These are phyloP conservation scores for Dentipellis fragilis DNA, from an alignment of 768 basidiomycete species.

Conservation along the genomic window DNA sequence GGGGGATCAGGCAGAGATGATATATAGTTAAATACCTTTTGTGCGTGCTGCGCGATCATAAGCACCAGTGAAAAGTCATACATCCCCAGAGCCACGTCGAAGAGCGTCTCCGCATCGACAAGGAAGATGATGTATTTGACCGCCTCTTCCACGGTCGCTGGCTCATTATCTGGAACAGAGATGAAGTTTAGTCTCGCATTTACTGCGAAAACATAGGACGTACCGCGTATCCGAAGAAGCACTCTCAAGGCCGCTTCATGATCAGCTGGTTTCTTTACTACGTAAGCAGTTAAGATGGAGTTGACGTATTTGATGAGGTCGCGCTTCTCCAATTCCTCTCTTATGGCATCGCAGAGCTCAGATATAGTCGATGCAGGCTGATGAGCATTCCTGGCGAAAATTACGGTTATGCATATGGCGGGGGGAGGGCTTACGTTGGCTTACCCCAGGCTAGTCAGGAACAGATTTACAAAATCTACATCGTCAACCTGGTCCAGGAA, in stretches of 20 bases:
- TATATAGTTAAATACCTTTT: constrained; percentile 47
- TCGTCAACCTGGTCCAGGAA: constrained; percentile 85
- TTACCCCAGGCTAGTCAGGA: constrained; percentile 79
- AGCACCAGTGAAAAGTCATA: constrained; percentile 95
- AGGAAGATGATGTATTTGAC: constrained; percentile 99
- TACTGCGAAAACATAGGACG: constrained; percentile 4
- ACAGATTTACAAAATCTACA: constrained; percentile 87
- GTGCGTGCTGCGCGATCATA: constrained; percentile 93
- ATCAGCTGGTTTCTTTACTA: constrained; percentile 86
- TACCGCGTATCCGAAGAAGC: constrained; percentile 73
- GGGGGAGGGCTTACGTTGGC: constrained; percentile 9
- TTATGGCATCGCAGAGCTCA: constrained; percentile 68
- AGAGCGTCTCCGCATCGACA: constrained; percentile 83
- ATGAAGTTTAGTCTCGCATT: neutral
- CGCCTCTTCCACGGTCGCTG: constrained; percentile 84
- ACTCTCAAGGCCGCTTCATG: constrained; percentile 76
- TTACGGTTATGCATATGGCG: neutral
- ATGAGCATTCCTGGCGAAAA: constrained; percentile 43
- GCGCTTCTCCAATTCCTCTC: constrained; percentile 55
- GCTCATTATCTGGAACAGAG: constrained; percentile 37
- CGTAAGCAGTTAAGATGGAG: constrained; percentile 85
- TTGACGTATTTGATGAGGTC: constrained; percentile 80
- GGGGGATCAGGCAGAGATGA: neutral
- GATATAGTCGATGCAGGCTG: constrained; percentile 50
- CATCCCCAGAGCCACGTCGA: constrained; percentile 95